Evolutionary conservation across 495 filamentous ascomycete genomes (phyloP).

Genomic region (Tuber brumale): DNA sequence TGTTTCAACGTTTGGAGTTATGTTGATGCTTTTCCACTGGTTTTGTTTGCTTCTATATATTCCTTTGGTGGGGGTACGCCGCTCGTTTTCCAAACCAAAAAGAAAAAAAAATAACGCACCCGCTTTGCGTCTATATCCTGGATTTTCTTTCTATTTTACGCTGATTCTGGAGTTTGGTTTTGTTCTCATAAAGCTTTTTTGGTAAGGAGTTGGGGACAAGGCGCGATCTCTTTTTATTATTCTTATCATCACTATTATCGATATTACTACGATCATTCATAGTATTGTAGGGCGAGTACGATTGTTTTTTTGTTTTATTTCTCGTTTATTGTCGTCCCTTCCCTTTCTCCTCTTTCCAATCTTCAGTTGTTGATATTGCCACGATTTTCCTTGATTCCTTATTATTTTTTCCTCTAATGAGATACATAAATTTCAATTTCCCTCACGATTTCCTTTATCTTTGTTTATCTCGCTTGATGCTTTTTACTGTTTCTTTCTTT

Average conservation of each 20-base stretch:
- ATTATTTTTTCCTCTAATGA: neutral
- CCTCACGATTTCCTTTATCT: neutral
- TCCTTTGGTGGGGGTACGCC: neutral
- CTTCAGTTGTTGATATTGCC: neutral
- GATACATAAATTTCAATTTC: neutral
- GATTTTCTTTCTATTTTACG: neutral
- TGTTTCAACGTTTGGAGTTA: neutral
- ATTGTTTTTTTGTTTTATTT: neutral
- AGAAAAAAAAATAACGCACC: neutral
- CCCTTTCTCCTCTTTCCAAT: neutral
- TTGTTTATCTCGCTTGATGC: neutral
- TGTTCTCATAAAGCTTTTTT: neutral
- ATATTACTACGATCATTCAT: neutral
- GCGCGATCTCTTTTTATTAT: neutral
- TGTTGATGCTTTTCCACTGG: neutral
- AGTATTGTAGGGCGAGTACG: neutral
- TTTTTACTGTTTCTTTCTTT: neutral
- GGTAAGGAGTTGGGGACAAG: neutral
- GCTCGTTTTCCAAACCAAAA: neutral
- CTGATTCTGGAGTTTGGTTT: neutral
- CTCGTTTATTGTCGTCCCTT: neutral
- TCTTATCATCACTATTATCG: neutral
- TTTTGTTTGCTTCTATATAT: neutral
- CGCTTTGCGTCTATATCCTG: neutral
- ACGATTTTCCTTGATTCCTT: neutral